These are phyloP conservation scores for Pythium aphanidermatum DNA, from an alignment of 352 stramenopile species.

Conservation along the genomic window DNA sequence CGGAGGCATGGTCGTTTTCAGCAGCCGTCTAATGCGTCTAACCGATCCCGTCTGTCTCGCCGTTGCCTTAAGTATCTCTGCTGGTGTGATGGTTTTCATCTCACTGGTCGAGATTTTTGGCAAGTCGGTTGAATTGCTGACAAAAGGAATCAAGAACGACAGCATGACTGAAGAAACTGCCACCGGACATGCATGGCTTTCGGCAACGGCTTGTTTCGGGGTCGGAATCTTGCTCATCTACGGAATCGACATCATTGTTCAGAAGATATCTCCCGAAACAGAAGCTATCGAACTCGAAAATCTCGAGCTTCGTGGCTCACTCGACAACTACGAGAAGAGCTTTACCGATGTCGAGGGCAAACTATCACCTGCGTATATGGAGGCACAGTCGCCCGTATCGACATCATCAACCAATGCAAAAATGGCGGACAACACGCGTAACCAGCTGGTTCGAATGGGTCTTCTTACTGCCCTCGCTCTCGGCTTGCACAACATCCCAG, in stretches of 20 bases:
- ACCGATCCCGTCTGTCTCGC: conserved; percentile 51
- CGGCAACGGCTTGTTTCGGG: conserved; percentile 84
- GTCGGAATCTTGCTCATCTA: conserved; percentile 66
- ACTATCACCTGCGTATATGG: conserved; percentile 19
- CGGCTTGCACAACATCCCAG: conserved; percentile 97
- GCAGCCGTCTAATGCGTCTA: conserved; percentile 28
- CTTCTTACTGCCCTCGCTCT: conserved; percentile 94
- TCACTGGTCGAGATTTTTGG: conserved; percentile 60
- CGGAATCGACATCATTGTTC: conserved; percentile 33
- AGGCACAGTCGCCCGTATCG: conserved; percentile 21
- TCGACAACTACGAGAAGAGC: conserved; percentile 24
- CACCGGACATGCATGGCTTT: conserved; percentile 56
- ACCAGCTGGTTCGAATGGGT: conserved; percentile 77
- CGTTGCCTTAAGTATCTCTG: conserved; percentile 75
- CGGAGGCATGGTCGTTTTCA: conserved; percentile 40
- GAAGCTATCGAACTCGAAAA: too few species aligned
- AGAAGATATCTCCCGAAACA: conserved; percentile 24
- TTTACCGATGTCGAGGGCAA: too few species aligned
- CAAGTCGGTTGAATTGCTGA: conserved; percentile 29
- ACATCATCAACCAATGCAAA: too few species aligned
- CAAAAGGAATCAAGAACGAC: conserved; percentile 28
- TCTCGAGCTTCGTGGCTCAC: conserved; percentile 26
- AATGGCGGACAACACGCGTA: conserved; percentile 34
- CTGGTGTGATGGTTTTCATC: conserved; percentile 76
- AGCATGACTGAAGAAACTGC: conserved; percentile 28